A percentile compares a stretch with the other conserved stretches of the same genome.
Evolutionary conservation across 805 yeast species (phyloP).

Genomic region (Torulaspora indica): DNA sequence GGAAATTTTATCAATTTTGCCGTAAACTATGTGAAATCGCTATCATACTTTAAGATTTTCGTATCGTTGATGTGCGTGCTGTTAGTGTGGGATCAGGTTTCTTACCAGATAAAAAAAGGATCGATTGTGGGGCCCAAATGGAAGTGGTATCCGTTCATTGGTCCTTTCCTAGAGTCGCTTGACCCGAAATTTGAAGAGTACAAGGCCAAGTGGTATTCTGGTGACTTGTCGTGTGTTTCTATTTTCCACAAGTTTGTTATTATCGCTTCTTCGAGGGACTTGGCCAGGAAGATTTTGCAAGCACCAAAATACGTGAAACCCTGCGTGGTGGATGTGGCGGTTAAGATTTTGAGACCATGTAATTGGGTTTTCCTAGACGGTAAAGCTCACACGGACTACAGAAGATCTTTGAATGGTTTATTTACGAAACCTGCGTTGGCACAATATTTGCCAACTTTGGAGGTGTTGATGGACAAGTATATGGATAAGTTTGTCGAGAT

Average conservation of each 20-base stretch:
- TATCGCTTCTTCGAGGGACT: constrained; percentile 81
- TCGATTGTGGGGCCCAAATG: constrained; percentile 82
- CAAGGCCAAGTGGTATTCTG: constrained; percentile 88
- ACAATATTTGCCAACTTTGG: constrained; percentile 79
- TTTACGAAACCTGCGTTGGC: constrained; percentile 82
- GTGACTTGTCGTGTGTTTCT: constrained; percentile 92
- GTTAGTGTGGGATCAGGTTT: constrained; percentile 67
- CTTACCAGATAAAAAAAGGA: constrained; percentile 78
- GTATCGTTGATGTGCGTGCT: constrained; percentile 45
- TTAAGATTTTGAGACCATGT: constrained; percentile 86
- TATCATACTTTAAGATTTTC: constrained; percentile 53
- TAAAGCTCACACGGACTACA: constrained; percentile 88
- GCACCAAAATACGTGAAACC: constrained; percentile 90
- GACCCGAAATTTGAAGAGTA: constrained; percentile 96
- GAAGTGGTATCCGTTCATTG: constrained; percentile 92
- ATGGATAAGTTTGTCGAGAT: constrained; percentile 57
- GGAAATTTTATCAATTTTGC: constrained; percentile 3
- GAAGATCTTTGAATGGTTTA: constrained; percentile 83
- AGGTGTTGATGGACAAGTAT: constrained; percentile 77
- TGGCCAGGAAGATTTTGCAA: constrained; percentile 79
- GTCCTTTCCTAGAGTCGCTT: constrained; percentile 89
- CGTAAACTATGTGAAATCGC: constrained; percentile 18
- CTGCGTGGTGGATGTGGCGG: constrained; percentile 96
- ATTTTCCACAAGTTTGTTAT: constrained; percentile 97
- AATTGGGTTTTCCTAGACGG: constrained; percentile 99